Evolutionary conservation across 257 asterid species (phyloP), one percentile per base, ranked within the genome.

Genomic region (Solanum virginianum): DNA sequence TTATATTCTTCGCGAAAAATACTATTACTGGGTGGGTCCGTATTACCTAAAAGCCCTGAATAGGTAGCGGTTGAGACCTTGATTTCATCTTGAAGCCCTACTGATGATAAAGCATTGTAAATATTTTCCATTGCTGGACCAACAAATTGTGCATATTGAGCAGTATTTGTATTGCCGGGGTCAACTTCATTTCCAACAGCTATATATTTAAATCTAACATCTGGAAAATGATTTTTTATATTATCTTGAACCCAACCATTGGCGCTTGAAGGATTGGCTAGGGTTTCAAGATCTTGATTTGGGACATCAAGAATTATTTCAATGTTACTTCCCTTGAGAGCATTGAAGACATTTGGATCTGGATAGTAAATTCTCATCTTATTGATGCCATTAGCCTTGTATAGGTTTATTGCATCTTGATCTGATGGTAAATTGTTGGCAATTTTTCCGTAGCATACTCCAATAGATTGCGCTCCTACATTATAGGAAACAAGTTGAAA

Each of bases 151-250:
- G 85, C 70, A 13, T 54, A 56, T 10, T 20, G 8, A 13, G 22
- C 36, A 1, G 49, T 41, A 41, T 41, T 10, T 41, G 39, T 36
- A 36, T 5, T 18, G 0, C 1, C 5, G 6, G 90, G 81, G 45
- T 49, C 17, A 10, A 91, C 85, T 60, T 90, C 90, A 18, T 91
- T 91, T 32, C 94, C 93, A 5, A 87, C 89, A 2, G 88, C 86
- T 24, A 91, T 86, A 86, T 87, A 90, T 45, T 83, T 86, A 84
- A 91, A 89, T 6, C 51, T 88, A 45, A 89, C 89, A 54, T 84
- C 56, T 5, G 82, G 51, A 0, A 18, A 79, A 10, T 83, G 68
- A 10, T 10, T 29, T 26, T 2, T 54, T 0, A 91, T 56, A 59
- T 90, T 86, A 32, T 41, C 29, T 49, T 84, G 80, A 10, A 91